Evolutionary conservation across 1,284 basidiomycete genomes (phyloP).

Genomic region (Microbotryum lychnidis-dioicae): DNA sequence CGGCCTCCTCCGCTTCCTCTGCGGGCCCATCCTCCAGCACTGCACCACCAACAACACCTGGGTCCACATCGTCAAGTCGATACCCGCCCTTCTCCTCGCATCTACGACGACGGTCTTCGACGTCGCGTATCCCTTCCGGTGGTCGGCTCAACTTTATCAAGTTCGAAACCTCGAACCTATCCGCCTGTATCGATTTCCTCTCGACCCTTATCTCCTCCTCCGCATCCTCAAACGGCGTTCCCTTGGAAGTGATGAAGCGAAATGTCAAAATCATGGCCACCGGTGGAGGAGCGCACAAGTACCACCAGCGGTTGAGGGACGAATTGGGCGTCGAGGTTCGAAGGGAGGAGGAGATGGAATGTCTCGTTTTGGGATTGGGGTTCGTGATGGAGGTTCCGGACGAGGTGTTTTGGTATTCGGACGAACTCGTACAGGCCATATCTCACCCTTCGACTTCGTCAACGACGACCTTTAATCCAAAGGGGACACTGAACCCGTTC

Average conservation of each 20-base stretch:
- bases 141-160: constrained; percentile 96
- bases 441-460: constrained; percentile 51
- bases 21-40: constrained; percentile 2
- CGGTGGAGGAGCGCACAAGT: constrained; percentile 92
- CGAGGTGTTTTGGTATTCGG: constrained; percentile 98
- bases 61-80: background rate
- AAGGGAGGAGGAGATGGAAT: constrained; percentile 97
- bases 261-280: constrained; percentile 97
- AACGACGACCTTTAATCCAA: constrained; percentile 12
- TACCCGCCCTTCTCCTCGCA: constrained; percentile 20
- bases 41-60: too few relatives aligned
- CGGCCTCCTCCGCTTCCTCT: background rate
- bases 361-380: constrained; percentile 90
- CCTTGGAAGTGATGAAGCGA: constrained; percentile 80
- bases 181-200: constrained; percentile 80
- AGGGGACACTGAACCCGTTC: constrained; percentile 14
- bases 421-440: constrained; percentile 82
- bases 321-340: constrained; percentile 65
- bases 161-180: constrained; percentile 86
- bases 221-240: constrained; percentile 78
- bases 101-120: constrained; percentile 30
- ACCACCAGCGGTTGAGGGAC: constrained; percentile 70
- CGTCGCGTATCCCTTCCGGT: constrained; percentile 58
- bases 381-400: constrained; percentile 95
- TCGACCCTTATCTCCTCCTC: constrained; percentile 77